Evolutionary conservation across 75 land plant species (phyloP).

Genomic region (Cryptomeria japonica): DNA sequence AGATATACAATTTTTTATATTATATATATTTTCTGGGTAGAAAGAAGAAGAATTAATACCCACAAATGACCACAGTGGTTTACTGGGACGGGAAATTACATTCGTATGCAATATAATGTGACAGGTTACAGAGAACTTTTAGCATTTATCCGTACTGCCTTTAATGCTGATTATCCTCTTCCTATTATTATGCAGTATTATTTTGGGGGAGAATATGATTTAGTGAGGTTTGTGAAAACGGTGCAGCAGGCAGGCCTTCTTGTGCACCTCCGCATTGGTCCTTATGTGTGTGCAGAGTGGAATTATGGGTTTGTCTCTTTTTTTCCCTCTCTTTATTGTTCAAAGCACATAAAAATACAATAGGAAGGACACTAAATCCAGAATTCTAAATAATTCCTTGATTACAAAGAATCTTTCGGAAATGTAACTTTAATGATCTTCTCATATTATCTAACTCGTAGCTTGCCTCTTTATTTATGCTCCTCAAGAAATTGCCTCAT

Average conservation of each 20-base stretch:
- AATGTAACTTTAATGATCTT: not conserved
- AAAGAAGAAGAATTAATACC: not conserved
- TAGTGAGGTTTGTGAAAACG: conserved; percentile 53
- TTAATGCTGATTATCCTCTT: not conserved
- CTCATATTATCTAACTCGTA: not conserved
- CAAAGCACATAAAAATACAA: not conserved
- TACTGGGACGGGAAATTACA: not conserved
- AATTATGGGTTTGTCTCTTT: conserved; percentile 57
- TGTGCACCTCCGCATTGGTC: conserved; percentile 70
- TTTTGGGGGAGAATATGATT: conserved; percentile 58
- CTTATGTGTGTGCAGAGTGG: conserved; percentile 84
- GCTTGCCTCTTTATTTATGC: not conserved
- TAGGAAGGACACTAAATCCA: not conserved
- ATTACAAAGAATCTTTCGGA: not conserved
- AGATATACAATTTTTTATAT: not conserved
- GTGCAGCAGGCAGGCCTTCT: conserved; percentile 61
- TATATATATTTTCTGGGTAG: not conserved
- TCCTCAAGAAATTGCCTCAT: not conserved
- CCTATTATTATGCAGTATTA: conserved; percentile 36
- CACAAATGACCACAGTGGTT: not conserved
- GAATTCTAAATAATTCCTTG: not conserved
- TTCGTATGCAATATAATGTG: not conserved
- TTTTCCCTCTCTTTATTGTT: not conserved
- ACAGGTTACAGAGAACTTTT: not conserved
- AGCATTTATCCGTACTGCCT: not conserved